phyloP scores from a whole-genome alignment of 208 protist genomes.

The Leishmania guyanensis region DNA sequence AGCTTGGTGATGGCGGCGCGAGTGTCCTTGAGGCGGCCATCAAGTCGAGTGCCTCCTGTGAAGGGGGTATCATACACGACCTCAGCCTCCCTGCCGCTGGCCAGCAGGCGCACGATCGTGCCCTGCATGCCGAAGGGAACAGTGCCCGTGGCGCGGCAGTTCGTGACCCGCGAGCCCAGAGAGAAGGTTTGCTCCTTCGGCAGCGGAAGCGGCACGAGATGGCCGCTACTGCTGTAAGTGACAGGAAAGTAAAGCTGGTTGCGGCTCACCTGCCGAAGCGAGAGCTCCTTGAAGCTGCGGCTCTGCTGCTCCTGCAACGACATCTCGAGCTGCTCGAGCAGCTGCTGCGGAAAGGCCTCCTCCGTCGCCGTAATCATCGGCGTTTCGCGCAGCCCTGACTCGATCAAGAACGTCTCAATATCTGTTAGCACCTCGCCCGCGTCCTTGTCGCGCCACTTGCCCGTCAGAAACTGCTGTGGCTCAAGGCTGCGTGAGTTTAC shows the following conservation, averaged over 20 bases:
- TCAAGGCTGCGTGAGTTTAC: constrained; percentile 63
- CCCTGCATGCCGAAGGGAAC: constrained; percentile 81
- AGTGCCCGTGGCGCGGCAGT: constrained; percentile 77
- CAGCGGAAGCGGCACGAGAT: constrained; percentile 77
- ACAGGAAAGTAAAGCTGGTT: constrained; percentile 84
- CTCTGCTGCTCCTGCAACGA: constrained; percentile 43
- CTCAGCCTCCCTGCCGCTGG: constrained; percentile 74
- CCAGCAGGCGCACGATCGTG: constrained; percentile 85
- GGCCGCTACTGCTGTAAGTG: constrained; percentile 57
- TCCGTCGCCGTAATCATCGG: constrained; percentile 80
- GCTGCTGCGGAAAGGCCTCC: constrained; percentile 61
- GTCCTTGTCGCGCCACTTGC: constrained; percentile 58
- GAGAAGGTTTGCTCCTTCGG: constrained; percentile 68
- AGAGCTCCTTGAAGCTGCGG: constrained; percentile 42
- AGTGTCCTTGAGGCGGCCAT: constrained; percentile 64
- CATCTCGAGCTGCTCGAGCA: constrained; percentile 69
- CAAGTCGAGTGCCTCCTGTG: constrained; percentile 74
- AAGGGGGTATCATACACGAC: constrained; percentile 90
- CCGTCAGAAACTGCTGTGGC: constrained; percentile 74
- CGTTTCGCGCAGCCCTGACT: constrained; percentile 54
- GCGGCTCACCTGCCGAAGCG: constrained; percentile 45
- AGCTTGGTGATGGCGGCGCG: constrained; percentile 80
- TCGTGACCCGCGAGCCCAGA: constrained; percentile 84
- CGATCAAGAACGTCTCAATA: constrained; percentile 68
- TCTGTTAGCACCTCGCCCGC: constrained; percentile 72